phyloP scores from a whole-genome alignment of 1,284 basidiomycete species.

The Sutorius eximius region DNA sequence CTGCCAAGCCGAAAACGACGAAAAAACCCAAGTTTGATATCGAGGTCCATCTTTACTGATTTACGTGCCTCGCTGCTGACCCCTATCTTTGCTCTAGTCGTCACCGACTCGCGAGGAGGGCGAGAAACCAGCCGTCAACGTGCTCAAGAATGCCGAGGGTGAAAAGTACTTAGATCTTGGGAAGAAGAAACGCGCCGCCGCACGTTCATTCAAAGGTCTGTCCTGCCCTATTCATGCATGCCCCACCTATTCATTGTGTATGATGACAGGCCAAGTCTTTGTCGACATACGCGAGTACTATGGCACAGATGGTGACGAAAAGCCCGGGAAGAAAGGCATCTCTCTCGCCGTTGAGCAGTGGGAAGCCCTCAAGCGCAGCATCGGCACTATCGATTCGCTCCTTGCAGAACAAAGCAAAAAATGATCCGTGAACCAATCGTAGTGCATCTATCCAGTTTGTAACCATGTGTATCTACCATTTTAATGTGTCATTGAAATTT shows the following conservation, averaged over 20 bases:
- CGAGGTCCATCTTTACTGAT: conserved; percentile 9
- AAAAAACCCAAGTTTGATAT: conserved; percentile 34
- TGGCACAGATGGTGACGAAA: conserved; percentile 55
- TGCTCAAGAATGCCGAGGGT: conserved; percentile 44
- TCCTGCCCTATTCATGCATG: background rate
- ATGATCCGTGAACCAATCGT: background rate
- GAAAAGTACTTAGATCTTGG: conserved; percentile 68
- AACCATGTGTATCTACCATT: conserved; percentile 3
- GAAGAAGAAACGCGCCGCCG: conserved; percentile 69
- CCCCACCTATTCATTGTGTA: conserved; percentile 1
- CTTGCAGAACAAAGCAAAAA: conserved; percentile 46
- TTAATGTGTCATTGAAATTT: conserved; percentile 2
- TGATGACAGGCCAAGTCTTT: conserved; percentile 44
- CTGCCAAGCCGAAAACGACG: conserved; percentile 20
- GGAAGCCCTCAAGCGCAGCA: conserved; percentile 51
- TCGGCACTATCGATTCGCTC: conserved; percentile 51
- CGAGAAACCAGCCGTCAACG: conserved; percentile 2
- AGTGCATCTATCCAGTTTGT: background rate
- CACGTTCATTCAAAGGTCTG: conserved; percentile 68
- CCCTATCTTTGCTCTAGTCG: conserved; percentile 22
- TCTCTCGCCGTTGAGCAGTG: conserved; percentile 73
- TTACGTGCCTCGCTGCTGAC: conserved; percentile 1
- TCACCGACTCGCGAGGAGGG: conserved; percentile 6
- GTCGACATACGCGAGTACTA: conserved; percentile 82
- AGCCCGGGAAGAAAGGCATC: conserved; percentile 84